Base-by-base conservation (phyloP, 2,329 filamentous ascomycete genomes). In the Pezicula radicicola region DNA sequence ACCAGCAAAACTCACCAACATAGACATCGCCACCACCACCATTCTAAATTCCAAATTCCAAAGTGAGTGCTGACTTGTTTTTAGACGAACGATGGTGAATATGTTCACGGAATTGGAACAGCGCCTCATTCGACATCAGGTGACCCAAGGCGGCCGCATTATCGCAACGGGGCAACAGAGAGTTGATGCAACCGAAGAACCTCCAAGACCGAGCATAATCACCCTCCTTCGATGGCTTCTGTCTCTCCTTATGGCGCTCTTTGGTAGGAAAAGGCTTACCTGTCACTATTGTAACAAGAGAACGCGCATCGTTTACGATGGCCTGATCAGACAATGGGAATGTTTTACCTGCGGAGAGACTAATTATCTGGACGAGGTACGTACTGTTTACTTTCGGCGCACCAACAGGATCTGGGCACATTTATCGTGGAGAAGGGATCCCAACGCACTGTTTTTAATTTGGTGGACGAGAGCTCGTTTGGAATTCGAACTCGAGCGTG, bases 331-430 rank as follows among this genome's bases (percentile, higher is more conserved):
- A 66, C 79, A 84, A 63, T 96, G 92, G 71, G 75, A 84, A 43
- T 96, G 91, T 70, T 72, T 79, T 18, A 75, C 80, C 55, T 99
- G 94, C 75, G 89, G 94, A 63, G 89, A 92, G 16, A 84, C 87
- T 53, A 99, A 97, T 70, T 89, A 90, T 72, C 76, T 97, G 30
- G 94, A 99, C 67, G 79, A 93, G 75, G 91, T 94, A 73, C 54
- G 75, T 66, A 35, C 33, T 37, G 13, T 27, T 5, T 45, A 15
- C 27, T 40, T 9, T 40, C 12, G 10, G 12, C 30, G 30, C 30
- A 6, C 30, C 9, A 33, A 13, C 9, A 33, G 12, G 12, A 10
- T 33, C 30, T 33, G 30, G 30, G 30, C 30, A 33, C 7, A 33
- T 33, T 33, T 33, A 13, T 33, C 30, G 9, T 13, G 4, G 3